Evolutionary conservation across 805 yeast genomes (phyloP), one percentile per base, ranked within the genome.

Genomic region (Priceomyces melissophilus): DNA sequence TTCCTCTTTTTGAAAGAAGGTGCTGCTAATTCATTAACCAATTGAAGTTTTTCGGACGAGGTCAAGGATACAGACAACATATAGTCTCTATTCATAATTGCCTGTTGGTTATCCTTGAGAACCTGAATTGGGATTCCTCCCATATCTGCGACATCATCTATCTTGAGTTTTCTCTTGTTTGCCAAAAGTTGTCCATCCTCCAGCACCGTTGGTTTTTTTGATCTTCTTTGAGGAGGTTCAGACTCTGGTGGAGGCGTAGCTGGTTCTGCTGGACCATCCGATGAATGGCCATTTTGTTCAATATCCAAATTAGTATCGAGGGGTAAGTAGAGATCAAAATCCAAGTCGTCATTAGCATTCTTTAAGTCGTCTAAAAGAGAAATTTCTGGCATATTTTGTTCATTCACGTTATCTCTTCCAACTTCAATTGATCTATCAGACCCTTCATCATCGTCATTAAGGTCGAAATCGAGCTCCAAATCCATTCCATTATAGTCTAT

Each of bases 381-480:
- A 27, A 54, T 48, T 23, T 63, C 66, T 10, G 49, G 58, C 10
- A 55, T 54, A 13, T 50, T 50, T 14, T 46, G 42, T 27, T 46
- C 27, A 10, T 42, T 49, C 2, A 49, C 46, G 1, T 53, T 64
- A 39, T 68, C 72, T 60, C 84, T 70, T 2, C 82, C 83, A 10
- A 72, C 55, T 58, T 80, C 86, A 30, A 79, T 67, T 4, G 82
- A 76, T 33, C 51, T 47, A 48, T 75, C 74, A 26, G 55, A 60
- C 31, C 56, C 58, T 12, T 62, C 14, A 7, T 31, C 49, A 35
- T 37, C 47, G 10, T 42, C 49, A 26, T 45, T 53, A 34, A 58
- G 54, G 35, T 69, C 70, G 30, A 81, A 65, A 50, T 80, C 82
- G 34, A 82, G 65, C 20, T 76, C 82, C 41, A 79, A 61, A 41